A percentile compares a stretch with the other conserved stretches of the same genome.
Conservation (phyloP, 1,139 yeast species). For the Arxiozyma heterogenica region DNA sequence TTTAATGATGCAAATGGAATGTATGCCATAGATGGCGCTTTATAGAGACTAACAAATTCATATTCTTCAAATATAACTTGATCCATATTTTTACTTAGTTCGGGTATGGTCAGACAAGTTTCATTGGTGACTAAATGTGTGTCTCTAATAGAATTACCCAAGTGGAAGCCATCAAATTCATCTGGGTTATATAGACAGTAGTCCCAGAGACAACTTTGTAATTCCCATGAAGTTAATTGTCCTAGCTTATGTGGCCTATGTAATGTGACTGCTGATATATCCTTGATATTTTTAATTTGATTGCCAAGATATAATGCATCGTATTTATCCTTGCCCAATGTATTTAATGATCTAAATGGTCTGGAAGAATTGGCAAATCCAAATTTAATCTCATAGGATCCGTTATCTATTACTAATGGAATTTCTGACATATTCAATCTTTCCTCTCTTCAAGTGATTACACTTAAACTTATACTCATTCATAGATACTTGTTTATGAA, state of each 20-base stretch:
- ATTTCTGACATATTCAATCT: not conserved
- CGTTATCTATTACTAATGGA: conserved; percentile 62
- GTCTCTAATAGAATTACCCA: conserved; percentile 31
- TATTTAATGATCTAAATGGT: conserved; percentile 55
- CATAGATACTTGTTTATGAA: too few species aligned
- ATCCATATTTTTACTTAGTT: conserved; percentile 75
- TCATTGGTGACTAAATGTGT: conserved; percentile 40
- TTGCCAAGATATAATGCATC: conserved; percentile 69
- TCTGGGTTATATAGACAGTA: conserved; percentile 43
- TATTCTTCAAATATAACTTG: conserved; percentile 93
- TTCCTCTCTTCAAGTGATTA: not conserved
- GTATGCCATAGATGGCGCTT: conserved; percentile 50
- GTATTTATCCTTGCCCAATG: conserved; percentile 67
- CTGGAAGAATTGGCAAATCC: conserved; percentile 39
- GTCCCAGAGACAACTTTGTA: conserved; percentile 92
- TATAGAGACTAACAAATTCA: conserved; percentile 52
- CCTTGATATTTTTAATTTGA: conserved; percentile 52
- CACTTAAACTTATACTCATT: not conserved
- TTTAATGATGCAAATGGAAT: conserved; percentile 39
- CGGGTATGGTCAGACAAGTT: conserved; percentile 75
- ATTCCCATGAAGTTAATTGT: conserved; percentile 84
- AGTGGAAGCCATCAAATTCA: conserved; percentile 25
- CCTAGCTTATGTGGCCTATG: conserved; percentile 85
- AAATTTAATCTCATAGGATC: conserved; percentile 73
- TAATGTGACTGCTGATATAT: conserved; percentile 65